Conservation (phyloP, 2,329 filamentous ascomycete genomes). For the Ophiosphaerella narmari region DNA sequence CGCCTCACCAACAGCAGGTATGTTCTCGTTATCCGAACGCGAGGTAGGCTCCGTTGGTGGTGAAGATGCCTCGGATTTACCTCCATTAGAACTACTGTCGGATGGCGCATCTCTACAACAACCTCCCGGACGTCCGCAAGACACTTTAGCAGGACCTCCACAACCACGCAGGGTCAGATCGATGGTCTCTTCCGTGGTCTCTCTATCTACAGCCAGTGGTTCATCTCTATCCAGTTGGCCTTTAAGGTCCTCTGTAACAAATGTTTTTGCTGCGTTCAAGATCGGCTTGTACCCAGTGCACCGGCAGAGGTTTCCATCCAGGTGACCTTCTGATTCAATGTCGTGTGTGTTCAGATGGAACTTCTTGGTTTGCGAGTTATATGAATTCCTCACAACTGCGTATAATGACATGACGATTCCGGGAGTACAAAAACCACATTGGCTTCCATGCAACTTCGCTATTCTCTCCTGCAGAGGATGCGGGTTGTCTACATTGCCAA, state of each 20-base stretch:
- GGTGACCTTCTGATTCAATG: conserved; percentile 55
- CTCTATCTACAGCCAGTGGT: conserved; percentile 55
- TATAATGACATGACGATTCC: conserved; percentile 95
- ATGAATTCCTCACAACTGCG: conserved; percentile 77
- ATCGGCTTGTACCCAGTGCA: conserved; percentile 95
- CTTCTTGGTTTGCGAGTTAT: conserved; percentile 39
- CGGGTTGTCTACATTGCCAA: conserved; percentile 81
- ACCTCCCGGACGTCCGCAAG: conserved; percentile 44
- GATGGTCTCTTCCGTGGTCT: conserved; percentile 33
- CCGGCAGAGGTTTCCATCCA: conserved; percentile 91
- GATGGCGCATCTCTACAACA: conserved; percentile 43
- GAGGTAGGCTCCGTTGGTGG: conserved; percentile 35
- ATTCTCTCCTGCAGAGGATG: conserved; percentile 90
- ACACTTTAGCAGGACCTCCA: conserved; percentile 31
- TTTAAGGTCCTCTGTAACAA: conserved; percentile 62
- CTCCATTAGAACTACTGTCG: conserved; percentile 33
- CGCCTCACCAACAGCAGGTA: conserved; percentile 29
- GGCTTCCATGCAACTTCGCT: conserved; percentile 86
- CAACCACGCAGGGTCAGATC: conserved; percentile 29
- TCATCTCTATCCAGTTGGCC: conserved; percentile 51
- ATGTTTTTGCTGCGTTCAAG: conserved; percentile 88
- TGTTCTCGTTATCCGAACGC: conserved; percentile 33
- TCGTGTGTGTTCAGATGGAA: conserved; percentile 42
- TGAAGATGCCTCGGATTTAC: conserved; percentile 33
- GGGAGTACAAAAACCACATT: conserved; percentile 93